Conservation (phyloP, 2,329 filamentous ascomycete genomes). For the Furcasterigmium sp. region DNA sequence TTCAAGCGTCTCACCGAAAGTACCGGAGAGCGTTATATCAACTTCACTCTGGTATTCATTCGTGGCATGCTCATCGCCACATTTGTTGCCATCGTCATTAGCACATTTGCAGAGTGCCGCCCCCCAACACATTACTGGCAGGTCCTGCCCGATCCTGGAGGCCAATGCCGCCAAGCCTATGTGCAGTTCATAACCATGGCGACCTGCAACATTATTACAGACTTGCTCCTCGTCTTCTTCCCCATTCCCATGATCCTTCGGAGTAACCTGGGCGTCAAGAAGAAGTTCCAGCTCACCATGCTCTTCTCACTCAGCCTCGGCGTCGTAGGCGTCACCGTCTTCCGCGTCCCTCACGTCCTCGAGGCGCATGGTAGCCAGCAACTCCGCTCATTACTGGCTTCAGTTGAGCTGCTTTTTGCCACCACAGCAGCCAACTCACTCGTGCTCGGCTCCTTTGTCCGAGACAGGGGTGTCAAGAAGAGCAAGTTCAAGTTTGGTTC, state of each 20-base stretch:
- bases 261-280: slow-evolving; percentile 69
- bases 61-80: slow-evolving; percentile 72
- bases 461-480: slow-evolving; percentile 88
- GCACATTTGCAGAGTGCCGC: slow-evolving; percentile 77
- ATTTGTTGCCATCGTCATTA: slow-evolving; percentile 74
- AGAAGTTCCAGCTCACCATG: slow-evolving; percentile 72
- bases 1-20: slow-evolving; percentile 78
- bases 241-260: slow-evolving; percentile 83
- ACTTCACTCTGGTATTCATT: slow-evolving; percentile 64
- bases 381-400: slow-evolving; percentile 82
- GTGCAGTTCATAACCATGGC: slow-evolving; percentile 87
- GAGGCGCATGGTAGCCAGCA: slow-evolving; percentile 68
- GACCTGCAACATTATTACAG: slow-evolving; percentile 81
- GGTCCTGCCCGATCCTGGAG: slow-evolving; percentile 78
- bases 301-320: slow-evolving; percentile 82
- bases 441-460: slow-evolving; percentile 86
- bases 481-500: slow-evolving; percentile 69
- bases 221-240: slow-evolving; percentile 80
- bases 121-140: slow-evolving; percentile 74
- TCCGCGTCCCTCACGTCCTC: slow-evolving; percentile 77
- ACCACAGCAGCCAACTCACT: slow-evolving; percentile 83
- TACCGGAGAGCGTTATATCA: slow-evolving; percentile 75
- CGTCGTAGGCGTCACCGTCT: slow-evolving; percentile 74
- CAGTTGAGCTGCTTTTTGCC: slow-evolving; percentile 84
- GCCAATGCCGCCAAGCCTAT: slow-evolving; percentile 79